Evolutionary conservation across 2,329 filamentous ascomycete species (phyloP).

Genomic region (Daldinia eschscholtzii): DNA sequence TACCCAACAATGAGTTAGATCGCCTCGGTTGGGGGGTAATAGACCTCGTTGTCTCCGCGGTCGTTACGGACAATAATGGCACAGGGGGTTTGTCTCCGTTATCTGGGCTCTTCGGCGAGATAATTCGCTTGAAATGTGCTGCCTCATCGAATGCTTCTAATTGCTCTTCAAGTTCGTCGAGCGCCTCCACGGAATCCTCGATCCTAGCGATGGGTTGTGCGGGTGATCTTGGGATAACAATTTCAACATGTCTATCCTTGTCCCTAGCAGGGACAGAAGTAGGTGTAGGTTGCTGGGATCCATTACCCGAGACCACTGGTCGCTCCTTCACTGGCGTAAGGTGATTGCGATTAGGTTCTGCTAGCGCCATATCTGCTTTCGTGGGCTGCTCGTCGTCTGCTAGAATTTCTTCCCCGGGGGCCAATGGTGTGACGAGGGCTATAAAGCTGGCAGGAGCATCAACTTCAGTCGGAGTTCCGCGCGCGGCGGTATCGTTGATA

Average conservation of each 20-base stretch:
- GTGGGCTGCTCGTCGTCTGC: slow-evolving; percentile 32
- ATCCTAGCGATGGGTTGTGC: slow-evolving; percentile 61
- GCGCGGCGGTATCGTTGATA: slow-evolving; percentile 50
- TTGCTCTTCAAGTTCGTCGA: slow-evolving; percentile 72
- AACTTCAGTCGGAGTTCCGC: slow-evolving; percentile 42
- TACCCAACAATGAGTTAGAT: slow-evolving; percentile 45
- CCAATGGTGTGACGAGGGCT: slow-evolving; percentile 55
- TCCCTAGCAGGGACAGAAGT: slow-evolving; percentile 49
- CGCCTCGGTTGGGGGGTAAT: slow-evolving; percentile 47
- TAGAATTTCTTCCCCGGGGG: slow-evolving; percentile 45
- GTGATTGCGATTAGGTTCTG: slow-evolving; percentile 29
- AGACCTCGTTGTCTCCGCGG: slow-evolving; percentile 37
- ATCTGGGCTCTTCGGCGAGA: slow-evolving; percentile 34
- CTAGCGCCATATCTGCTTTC: slow-evolving; percentile 43
- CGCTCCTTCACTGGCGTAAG: slow-evolving; percentile 39
- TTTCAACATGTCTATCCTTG: slow-evolving; percentile 53
- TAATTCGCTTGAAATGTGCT: slow-evolving; percentile 45
- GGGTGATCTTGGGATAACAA: slow-evolving; percentile 54
- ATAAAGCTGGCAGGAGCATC: slow-evolving; percentile 57
- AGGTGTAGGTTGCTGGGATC: slow-evolving; percentile 35
- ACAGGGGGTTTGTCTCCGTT: slow-evolving; percentile 28
- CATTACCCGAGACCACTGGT: slow-evolving; percentile 23
- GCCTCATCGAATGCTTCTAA: slow-evolving; percentile 64
- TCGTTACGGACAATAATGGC: slow-evolving; percentile 31
- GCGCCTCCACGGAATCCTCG: slow-evolving; percentile 73